Conservation (phyloP, 2,329 filamentous ascomycete genomes). For the Lasiodiplodia hormozganensis region DNA sequence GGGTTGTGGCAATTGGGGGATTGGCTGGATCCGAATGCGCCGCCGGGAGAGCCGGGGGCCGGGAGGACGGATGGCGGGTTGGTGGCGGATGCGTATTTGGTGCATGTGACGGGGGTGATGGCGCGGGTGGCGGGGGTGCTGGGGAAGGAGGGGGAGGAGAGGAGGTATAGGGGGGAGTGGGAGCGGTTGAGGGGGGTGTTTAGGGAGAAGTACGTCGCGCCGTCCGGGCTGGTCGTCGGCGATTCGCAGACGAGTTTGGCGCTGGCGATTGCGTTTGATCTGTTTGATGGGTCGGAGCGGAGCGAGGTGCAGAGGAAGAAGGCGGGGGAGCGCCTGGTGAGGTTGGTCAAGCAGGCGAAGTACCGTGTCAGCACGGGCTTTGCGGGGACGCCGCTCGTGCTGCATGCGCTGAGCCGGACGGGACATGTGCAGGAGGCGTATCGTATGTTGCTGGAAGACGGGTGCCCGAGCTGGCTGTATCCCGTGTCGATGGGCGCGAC, state of each 20-base stretch:
- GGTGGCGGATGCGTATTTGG: slow-evolving; percentile 50
- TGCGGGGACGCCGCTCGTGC: slow-evolving; percentile 35
- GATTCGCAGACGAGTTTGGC: slow-evolving; percentile 34
- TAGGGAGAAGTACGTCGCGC: slow-evolving; percentile 33
- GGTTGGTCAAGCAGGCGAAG: slow-evolving; percentile 32
- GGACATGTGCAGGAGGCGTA: slow-evolving; percentile 45
- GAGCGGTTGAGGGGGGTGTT: slow-evolving; percentile 38
- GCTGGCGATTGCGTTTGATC: slow-evolving; percentile 38
- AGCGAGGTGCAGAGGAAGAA: not conserved
- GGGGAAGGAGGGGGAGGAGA: slow-evolving; percentile 33
- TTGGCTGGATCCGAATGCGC: slow-evolving; percentile 52
- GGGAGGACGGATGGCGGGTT: slow-evolving; percentile 43
- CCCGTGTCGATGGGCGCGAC: slow-evolving; percentile 56
- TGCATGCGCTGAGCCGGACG: slow-evolving; percentile 32
- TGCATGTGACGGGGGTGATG: slow-evolving; percentile 43
- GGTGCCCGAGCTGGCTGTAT: slow-evolving; percentile 58
- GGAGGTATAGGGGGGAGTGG: slow-evolving; percentile 35
- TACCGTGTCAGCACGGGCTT: slow-evolving; percentile 36
- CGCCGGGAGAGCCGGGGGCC: slow-evolving; percentile 43
- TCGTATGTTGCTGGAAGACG: slow-evolving; percentile 56
- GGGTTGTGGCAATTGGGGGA: slow-evolving; percentile 48
- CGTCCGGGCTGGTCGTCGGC: slow-evolving; percentile 32
- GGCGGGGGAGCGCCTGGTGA: slow-evolving; percentile 32
- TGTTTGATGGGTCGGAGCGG: slow-evolving; percentile 32
- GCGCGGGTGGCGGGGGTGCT: slow-evolving; percentile 39